Percentiles rank a stretch among this genome's conserved stretches.
These are phyloP conservation scores for Mediolabrus comicus DNA, from an alignment of 108 stramenopile genomes.

Conservation along the genomic window DNA sequence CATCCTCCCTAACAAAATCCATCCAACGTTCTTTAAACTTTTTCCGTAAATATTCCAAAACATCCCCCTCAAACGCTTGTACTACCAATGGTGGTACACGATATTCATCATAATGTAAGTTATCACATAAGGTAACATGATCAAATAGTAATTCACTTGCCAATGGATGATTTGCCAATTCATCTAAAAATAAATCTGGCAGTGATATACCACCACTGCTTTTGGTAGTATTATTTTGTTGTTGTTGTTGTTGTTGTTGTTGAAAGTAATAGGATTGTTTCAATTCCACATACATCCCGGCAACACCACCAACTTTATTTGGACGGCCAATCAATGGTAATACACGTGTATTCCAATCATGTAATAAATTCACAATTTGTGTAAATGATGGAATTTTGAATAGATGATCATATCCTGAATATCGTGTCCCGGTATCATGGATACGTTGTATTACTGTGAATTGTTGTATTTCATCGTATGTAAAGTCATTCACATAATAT, in stretches of 20 bases:
- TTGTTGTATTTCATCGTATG: conserved; percentile 55
- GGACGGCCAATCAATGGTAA: conserved; percentile 23
- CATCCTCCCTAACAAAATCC: conserved; percentile 38
- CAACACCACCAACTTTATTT: conserved; percentile 22
- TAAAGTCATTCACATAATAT: conserved; percentile 74
- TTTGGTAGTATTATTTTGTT: too few relatives aligned
- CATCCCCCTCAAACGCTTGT: conserved; percentile 51
- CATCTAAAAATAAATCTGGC: conserved; percentile 39
- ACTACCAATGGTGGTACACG: conserved; percentile 54
- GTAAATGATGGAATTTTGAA: conserved; percentile 63
- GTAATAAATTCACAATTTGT: conserved; percentile 60
- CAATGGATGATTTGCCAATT: conserved; percentile 22
- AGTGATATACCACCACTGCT: conserved; percentile 23
- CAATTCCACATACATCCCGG: conserved; percentile 58
- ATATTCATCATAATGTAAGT: conserved; percentile 41
- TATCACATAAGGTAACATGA: conserved; percentile 20
- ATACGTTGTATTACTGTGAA: conserved; percentile 57
- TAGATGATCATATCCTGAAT: conserved; percentile 46
- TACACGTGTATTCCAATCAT: conserved; percentile 54
- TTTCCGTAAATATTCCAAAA: conserved; percentile 26
- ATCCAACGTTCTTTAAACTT: conserved; percentile 27
- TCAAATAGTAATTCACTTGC: conserved; percentile 29
- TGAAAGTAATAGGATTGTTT: conserved; percentile 38
- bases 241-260: conserved; percentile 25
- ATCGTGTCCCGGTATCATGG: conserved; percentile 31